phyloP scores from a whole-genome alignment of 2,329 filamentous ascomycete species.

The Pseudophaeomoniella oleicola region DNA sequence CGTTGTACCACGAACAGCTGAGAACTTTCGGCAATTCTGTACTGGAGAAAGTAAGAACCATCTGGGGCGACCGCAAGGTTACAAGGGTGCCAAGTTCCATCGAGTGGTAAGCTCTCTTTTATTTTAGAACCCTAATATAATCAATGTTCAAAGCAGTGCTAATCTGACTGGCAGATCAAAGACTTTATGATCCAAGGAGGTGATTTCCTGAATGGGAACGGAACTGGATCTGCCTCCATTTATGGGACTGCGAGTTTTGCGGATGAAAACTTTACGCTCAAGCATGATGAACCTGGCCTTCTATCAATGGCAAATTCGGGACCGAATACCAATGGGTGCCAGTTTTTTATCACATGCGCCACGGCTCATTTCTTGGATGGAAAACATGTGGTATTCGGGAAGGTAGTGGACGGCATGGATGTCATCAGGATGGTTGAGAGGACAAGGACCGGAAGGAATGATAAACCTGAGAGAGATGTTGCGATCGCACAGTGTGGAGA shows the following conservation, averaged over 20 bases:
- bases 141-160: no score
- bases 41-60: slow-evolving; percentile 79
- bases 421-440: slow-evolving; percentile 86
- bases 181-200: slow-evolving; percentile 97
- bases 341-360: slow-evolving; percentile 94
- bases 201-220: slow-evolving; percentile 87
- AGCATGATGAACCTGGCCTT: slow-evolving; percentile 66
- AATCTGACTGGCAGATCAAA: slow-evolving; percentile 60
- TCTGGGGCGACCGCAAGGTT: slow-evolving; percentile 69
- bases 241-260: slow-evolving; percentile 74
- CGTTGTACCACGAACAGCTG: slow-evolving; percentile 71
- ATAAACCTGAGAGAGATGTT: slow-evolving; percentile 75
- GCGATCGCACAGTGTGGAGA: slow-evolving; percentile 79
- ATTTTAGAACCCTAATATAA: no score
- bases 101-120: slow-evolving; percentile 52
- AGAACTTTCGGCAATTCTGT: slow-evolving; percentile 96
- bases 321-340: slow-evolving; percentile 81
- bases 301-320: slow-evolving; percentile 96
- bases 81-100: slow-evolving; percentile 91
- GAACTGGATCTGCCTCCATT: slow-evolving; percentile 75
- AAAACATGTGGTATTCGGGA: slow-evolving; percentile 93
- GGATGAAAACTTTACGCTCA: slow-evolving; percentile 77
- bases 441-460: slow-evolving; percentile 51
- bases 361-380: slow-evolving; percentile 75
- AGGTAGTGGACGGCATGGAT: slow-evolving; percentile 79